phyloP scores from a whole-genome alignment of 352 stramenopile genomes.

The Poterioochromonas sp. region DNA sequence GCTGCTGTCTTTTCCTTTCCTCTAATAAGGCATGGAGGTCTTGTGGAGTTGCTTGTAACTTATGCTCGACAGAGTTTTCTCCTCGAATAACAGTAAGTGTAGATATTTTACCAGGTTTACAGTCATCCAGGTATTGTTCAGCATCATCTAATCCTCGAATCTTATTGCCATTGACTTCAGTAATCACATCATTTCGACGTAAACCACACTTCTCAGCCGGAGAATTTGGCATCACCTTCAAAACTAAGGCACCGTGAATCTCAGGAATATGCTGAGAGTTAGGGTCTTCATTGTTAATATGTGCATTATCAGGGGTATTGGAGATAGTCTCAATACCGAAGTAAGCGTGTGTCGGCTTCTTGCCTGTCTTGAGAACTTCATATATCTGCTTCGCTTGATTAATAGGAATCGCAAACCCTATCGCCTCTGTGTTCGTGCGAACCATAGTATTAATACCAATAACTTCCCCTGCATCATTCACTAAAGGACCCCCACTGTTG shows the following conservation, averaged over 20 bases:
- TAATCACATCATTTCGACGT: slow-evolving; percentile 20
- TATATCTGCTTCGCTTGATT: slow-evolving; percentile 31
- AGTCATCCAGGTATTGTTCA: background rate
- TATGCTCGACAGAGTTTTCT: background rate
- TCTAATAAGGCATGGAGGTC: slow-evolving; percentile 11
- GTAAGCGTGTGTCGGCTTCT: slow-evolving; percentile 34
- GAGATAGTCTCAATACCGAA: slow-evolving; percentile 37
- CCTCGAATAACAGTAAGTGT: background rate
- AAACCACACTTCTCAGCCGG: slow-evolving; percentile 5
- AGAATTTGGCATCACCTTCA: background rate
- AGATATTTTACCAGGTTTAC: background rate
- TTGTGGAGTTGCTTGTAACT: background rate
- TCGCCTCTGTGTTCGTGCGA: slow-evolving; percentile 36
- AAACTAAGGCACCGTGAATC: slow-evolving; percentile 3
- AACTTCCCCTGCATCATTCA: slow-evolving; percentile 75
- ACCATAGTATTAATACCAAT: slow-evolving; percentile 81
- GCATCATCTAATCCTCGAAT: background rate
- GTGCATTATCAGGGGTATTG: slow-evolving; percentile 31
- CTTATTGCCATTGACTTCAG: slow-evolving; percentile 3
- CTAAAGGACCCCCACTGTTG: slow-evolving; percentile 72
- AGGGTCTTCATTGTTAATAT: slow-evolving; percentile 33
- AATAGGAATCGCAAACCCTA: slow-evolving; percentile 36
- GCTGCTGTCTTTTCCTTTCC: slow-evolving; percentile 23
- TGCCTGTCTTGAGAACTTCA: slow-evolving; percentile 27
- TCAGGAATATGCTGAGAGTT: slow-evolving; percentile 8